Evolutionary conservation across 768 basidiomycete genomes (phyloP), one percentile per base, ranked within the genome.

Genomic region (Auriscalpium orientale): DNA sequence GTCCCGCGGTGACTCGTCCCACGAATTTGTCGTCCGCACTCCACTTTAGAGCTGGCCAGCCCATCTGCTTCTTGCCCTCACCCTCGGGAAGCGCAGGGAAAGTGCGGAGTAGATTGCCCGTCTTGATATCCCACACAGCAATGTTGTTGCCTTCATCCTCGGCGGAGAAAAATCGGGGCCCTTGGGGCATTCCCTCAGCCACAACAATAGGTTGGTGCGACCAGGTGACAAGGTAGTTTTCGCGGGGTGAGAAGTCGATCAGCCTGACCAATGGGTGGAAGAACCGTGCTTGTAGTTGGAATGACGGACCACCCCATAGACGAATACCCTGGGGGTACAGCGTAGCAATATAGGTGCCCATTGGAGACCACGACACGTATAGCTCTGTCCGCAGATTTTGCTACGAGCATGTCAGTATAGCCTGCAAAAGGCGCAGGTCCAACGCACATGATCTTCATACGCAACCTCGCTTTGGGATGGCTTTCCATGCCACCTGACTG

Each of bases 91-190:
- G 79, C 10, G 87, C 81, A 38, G 82, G 80, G 73, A 99, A 98
- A 2, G 95, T 98, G 51, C 97, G 89, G 46, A 98, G 80, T 20
- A 98, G 83, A 61, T 87, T 79, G 28, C 92, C 92, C 16, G 94
- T 87, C 72, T 93, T 95, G 76, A 95, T 84, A 65, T 98, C 93
- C 97, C 97, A 99, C n/a, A 99, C 84, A 56, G 95, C 97, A 58
- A 98, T 80, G 63, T 93, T 89, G 73, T 95, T 94, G 35, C 94
- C 97, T 72, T 95, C 94, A 68, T 98, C 97, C 56, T 95, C 94
- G 5, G 89, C 84, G 47, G 91, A 89, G 74, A 94, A 90, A 68
- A 82, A 91, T 66, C 87, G 87, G 51, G 83, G 86, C 9, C 93
- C 91, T 69, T 90, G 89, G 33, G 82, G 75, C 43, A 87, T 84